Conservation (phyloP, 768 basidiomycete genomes). For the Lactifluus subvellereus region DNA sequence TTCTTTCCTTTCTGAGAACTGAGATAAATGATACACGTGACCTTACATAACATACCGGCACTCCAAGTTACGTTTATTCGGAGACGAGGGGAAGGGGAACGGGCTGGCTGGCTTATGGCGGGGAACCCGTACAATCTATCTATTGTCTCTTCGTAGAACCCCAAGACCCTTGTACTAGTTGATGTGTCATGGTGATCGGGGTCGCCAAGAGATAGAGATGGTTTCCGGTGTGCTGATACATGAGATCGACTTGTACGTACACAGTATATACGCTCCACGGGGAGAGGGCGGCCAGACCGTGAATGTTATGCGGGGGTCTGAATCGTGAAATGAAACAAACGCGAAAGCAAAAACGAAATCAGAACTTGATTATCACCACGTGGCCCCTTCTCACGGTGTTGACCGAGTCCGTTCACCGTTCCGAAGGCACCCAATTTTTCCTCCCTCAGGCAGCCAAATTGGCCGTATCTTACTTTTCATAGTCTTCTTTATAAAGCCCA, state of each 20-base stretch:
- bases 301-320: not conserved
- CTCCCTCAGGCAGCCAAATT: not conserved
- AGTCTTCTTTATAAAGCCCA: not conserved
- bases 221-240: not conserved
- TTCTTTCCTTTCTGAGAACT: not conserved
- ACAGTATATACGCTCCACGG: not conserved
- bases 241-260: conserved; percentile 1
- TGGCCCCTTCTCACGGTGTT: not conserved
- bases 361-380: conserved; percentile 2
- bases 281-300: not conserved
- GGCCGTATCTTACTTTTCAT: not conserved
- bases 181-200: conserved; percentile 3
- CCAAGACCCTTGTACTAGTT: not conserved
- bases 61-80: not conserved
- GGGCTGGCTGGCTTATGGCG: not conserved
- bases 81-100: too few relatives aligned
- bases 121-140: not conserved
- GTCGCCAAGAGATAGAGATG: not conserved
- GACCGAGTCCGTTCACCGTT: not conserved
- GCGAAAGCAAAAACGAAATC: not conserved
- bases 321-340: not conserved
- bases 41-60: not conserved
- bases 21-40: conserved; percentile 2
- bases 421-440: not conserved
- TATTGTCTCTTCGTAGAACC: too few relatives aligned